Conservation (phyloP, 1,284 basidiomycete species). For the Cryptococcus maquisensis region DNA sequence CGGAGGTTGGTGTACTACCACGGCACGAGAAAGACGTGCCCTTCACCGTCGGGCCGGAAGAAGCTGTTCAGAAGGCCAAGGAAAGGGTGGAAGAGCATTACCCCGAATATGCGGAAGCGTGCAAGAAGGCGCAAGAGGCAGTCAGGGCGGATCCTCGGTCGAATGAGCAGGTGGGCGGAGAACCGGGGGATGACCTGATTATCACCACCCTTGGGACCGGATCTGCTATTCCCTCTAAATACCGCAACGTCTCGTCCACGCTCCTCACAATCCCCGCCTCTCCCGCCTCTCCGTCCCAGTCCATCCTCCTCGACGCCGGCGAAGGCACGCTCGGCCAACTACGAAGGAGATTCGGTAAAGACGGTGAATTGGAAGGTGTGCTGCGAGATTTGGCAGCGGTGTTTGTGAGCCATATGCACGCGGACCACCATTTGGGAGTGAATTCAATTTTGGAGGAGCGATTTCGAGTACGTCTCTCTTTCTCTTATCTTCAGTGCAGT, state of each 20-base stretch:
- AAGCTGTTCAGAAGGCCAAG: constrained; percentile 13
- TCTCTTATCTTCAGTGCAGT: not conserved
- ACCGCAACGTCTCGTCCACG: constrained; percentile 78
- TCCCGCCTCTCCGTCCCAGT: not conserved
- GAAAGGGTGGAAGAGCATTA: constrained; percentile 8
- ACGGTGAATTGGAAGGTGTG: constrained; percentile 48
- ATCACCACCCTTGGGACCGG: constrained; percentile 83
- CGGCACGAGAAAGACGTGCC: constrained; percentile 25
- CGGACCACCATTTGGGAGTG: constrained; percentile 86
- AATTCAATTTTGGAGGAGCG: constrained; percentile 70
- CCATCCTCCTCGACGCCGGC: constrained; percentile 78
- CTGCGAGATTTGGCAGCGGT: constrained; percentile 71
- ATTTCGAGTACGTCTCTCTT: constrained; percentile 56
- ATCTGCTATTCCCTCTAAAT: constrained; percentile 76
- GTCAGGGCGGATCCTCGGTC: constrained; percentile 14
- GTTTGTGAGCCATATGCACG: constrained; percentile 87
- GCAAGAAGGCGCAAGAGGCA: constrained; percentile 16
- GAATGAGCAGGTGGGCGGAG: not conserved
- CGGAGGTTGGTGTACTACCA: constrained; percentile 9
- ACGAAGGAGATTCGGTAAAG: constrained; percentile 68
- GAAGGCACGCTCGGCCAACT: constrained; percentile 92
- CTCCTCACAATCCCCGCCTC: constrained; percentile 64
- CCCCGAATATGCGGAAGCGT: constrained; percentile 21
- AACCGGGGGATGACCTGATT: constrained; percentile 61
- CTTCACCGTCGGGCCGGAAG: constrained; percentile 18